These are phyloP conservation scores for Angomonas ambiguus DNA, from an alignment of 208 protist genomes.

Conservation along the genomic window DNA sequence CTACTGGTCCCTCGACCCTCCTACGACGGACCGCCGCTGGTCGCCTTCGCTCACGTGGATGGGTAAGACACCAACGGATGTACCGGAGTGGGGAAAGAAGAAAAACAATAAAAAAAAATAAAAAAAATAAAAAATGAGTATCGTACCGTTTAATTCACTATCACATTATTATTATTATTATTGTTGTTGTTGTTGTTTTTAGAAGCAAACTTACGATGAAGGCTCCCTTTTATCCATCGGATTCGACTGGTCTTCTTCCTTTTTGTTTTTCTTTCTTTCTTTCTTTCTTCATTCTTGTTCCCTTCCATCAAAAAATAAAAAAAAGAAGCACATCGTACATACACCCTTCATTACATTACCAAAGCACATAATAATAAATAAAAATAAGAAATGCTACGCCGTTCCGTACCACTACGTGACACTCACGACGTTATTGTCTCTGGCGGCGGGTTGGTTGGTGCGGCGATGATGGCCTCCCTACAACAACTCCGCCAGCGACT, in stretches of 20 bases:
- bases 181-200: constrained; percentile 1
- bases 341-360: no score
- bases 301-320: neutral
- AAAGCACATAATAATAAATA: no score
- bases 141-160: neutral
- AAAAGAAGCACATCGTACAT: neutral
- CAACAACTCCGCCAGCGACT: constrained; percentile 47
- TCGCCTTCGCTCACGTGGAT: constrained; percentile 30
- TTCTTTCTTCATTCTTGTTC: neutral
- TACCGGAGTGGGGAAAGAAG: neutral
- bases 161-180: neutral
- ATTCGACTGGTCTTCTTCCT: neutral
- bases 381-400: neutral
- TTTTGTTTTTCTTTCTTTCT: constrained; percentile 3
- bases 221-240: neutral
- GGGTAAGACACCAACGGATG: neutral
- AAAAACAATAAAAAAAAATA: neutral
- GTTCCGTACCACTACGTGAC: neutral
- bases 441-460: constrained; percentile 74
- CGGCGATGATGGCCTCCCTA: constrained; percentile 61
- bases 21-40: constrained; percentile 36
- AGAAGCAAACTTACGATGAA: neutral
- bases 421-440: constrained; percentile 61
- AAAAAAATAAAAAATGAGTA: neutral
- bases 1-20: constrained; percentile 25